phyloP scores from a whole-genome alignment of 1,139 yeast species.

The Saccharomyces hybrid region DNA sequence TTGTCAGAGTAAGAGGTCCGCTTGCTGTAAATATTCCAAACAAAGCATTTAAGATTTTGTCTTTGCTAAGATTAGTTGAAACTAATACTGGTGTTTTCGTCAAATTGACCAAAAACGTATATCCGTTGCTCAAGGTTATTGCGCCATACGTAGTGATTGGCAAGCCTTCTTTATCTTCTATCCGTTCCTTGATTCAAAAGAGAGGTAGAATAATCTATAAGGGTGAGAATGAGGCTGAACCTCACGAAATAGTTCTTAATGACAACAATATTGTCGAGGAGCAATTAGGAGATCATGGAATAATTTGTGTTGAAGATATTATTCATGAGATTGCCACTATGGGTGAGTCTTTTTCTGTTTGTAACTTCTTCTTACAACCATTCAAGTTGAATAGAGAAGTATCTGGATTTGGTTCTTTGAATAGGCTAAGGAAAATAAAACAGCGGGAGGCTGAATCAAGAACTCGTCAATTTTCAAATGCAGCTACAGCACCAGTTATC shows the following conservation, averaged over 20 bases:
- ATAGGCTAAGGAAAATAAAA: slow-evolving; percentile 35
- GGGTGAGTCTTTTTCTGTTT: slow-evolving; percentile 55
- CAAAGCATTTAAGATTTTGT: slow-evolving; percentile 54
- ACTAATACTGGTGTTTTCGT: slow-evolving; percentile 65
- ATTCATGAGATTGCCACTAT: slow-evolving; percentile 59
- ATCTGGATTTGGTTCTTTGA: slow-evolving; percentile 56
- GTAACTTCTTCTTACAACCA: slow-evolving; percentile 59
- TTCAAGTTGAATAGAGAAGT: slow-evolving; percentile 63
- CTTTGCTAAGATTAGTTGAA: slow-evolving; percentile 50
- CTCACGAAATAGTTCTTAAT: slow-evolving; percentile 45
- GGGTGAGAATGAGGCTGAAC: slow-evolving; percentile 32
- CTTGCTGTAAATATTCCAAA: slow-evolving; percentile 59
- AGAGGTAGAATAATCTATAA: slow-evolving; percentile 52
- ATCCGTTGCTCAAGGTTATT: slow-evolving; percentile 55
- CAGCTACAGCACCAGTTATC: slow-evolving; percentile 55
- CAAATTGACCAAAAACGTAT: slow-evolving; percentile 48
- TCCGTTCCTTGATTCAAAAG: slow-evolving; percentile 67
- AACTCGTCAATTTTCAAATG: slow-evolving; percentile 40
- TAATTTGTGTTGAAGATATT: slow-evolving; percentile 73
- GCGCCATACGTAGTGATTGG: slow-evolving; percentile 72
- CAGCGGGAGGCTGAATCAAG: slow-evolving; percentile 38
- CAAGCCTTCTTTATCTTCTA: slow-evolving; percentile 59
- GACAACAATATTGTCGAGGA: slow-evolving; percentile 73
- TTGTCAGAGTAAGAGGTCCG: slow-evolving; percentile 57
- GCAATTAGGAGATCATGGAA: slow-evolving; percentile 57